These are phyloP conservation scores for Carex parvula DNA, from an alignment of 176 grass and related monocot genomes.

Conservation along the genomic window DNA sequence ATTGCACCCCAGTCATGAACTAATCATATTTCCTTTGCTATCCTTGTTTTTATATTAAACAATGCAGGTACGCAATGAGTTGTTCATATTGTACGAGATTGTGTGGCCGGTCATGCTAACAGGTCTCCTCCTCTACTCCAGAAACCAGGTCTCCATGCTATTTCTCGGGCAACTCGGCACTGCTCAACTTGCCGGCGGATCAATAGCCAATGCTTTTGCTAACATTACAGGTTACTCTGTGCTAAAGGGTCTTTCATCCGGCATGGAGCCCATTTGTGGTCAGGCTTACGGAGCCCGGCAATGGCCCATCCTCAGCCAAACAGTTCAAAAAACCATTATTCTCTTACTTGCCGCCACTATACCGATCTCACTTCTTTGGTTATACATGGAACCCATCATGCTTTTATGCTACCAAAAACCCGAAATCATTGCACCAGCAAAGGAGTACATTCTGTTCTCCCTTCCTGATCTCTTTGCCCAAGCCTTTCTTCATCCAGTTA, in stretches of 20 bases:
- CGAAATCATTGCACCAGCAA: constrained; percentile 55
- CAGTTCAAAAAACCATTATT: constrained; percentile 55
- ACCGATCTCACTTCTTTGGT: constrained; percentile 61
- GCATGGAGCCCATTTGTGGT: constrained; percentile 50
- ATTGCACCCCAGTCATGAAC: not conserved
- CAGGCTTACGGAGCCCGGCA: constrained; percentile 63
- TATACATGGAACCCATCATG: constrained; percentile 53
- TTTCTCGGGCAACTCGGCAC: constrained; percentile 42
- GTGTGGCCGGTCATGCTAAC: constrained; percentile 41
- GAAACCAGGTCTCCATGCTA: constrained; percentile 38
- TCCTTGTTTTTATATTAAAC: constrained; percentile 1
- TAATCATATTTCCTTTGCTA: constrained; percentile 1
- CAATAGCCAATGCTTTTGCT: constrained; percentile 44
- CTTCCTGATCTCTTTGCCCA: constrained; percentile 80
- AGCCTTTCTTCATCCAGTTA: constrained; percentile 68
- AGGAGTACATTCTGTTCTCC: constrained; percentile 65
- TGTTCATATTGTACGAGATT: constrained; percentile 21
- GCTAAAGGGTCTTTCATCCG: constrained; percentile 40
- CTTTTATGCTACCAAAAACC: constrained; percentile 69
- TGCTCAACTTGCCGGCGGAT: constrained; percentile 40
- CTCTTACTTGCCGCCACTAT: constrained; percentile 63
- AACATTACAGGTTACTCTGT: constrained; percentile 61
- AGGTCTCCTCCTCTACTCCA: constrained; percentile 37
- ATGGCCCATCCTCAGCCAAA: constrained; percentile 40
- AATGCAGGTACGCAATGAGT: constrained; percentile 34